Conservation (phyloP, 2,329 filamentous ascomycete genomes). For the Phyllosticta capitalensis region DNA sequence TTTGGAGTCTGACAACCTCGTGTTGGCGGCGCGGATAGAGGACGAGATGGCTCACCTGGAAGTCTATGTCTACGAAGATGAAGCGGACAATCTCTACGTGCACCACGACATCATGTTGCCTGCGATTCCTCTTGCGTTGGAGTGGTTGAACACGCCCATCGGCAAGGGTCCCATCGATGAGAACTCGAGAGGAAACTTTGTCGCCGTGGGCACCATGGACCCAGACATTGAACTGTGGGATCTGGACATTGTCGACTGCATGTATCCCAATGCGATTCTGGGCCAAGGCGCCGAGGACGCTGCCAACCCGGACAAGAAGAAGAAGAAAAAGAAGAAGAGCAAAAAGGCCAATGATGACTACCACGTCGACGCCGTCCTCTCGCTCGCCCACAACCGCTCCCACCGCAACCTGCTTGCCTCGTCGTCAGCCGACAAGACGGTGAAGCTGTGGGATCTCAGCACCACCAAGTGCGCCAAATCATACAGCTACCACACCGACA, state of each 20-base stretch:
- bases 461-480: conserved; percentile 90
- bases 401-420: conserved; percentile 93
- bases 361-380: conserved; percentile 88
- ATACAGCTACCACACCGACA: conserved; percentile 92
- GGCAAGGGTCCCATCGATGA: conserved; percentile 55
- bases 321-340: conserved; percentile 82
- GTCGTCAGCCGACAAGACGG: conserved; percentile 89
- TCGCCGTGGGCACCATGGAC: conserved; percentile 93
- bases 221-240: conserved; percentile 99
- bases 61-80: conserved; percentile 95
- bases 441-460: conserved; percentile 96
- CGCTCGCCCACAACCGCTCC: conserved; percentile 82
- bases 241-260: conserved; percentile 87
- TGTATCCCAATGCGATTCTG: conserved; percentile 95
- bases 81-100: conserved; percentile 91
- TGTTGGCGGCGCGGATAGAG: conserved; percentile 88
- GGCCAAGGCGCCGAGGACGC: conserved; percentile 52
- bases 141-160: conserved; percentile 92
- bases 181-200: conserved; percentile 73
- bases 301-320: conserved; percentile 50
- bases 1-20: conserved; percentile 81
- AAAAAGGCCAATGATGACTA: conserved; percentile 84
- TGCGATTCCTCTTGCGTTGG: conserved; percentile 86
- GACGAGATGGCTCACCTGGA: conserved; percentile 95
- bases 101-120: conserved; percentile 99